These are phyloP conservation scores for Meyerozyma elateridarum DNA, from an alignment of 1,139 yeast genomes.

Conservation along the genomic window DNA sequence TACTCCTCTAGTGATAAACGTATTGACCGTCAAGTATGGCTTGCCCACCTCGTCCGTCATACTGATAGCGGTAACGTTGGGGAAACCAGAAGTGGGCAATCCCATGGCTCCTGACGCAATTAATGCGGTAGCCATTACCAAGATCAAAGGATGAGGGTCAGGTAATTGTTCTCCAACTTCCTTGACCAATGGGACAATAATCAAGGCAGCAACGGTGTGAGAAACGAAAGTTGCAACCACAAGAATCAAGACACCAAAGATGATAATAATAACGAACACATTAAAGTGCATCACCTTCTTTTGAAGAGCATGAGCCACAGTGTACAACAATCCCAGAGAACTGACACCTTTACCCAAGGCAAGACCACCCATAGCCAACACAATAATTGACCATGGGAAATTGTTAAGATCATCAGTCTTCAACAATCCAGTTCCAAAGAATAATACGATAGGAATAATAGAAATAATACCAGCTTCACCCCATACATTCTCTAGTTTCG, in stretches of 20 bases:
- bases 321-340: slow-evolving; percentile 76
- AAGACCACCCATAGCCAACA: slow-evolving; percentile 94
- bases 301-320: slow-evolving; percentile 71
- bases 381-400: slow-evolving; percentile 90
- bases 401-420: slow-evolving; percentile 86
- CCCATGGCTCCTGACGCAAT: slow-evolving; percentile 94
- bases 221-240: slow-evolving; percentile 91
- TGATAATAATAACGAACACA: slow-evolving; percentile 61
- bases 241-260: slow-evolving; percentile 74
- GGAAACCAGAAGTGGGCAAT: slow-evolving; percentile 93
- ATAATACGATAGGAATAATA: slow-evolving; percentile 72
- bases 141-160: slow-evolving; percentile 63
- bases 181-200: slow-evolving; percentile 80
- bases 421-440: slow-evolving; percentile 83
- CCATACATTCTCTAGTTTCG: slow-evolving; percentile 57
- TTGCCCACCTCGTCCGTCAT: slow-evolving; percentile 87
- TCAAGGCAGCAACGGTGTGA: slow-evolving; percentile 93
- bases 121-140: slow-evolving; percentile 81
- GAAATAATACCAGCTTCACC: slow-evolving; percentile 94
- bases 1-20: slow-evolving; percentile 82
- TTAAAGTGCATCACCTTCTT: slow-evolving; percentile 54
- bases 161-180: slow-evolving; percentile 77
- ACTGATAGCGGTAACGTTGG: slow-evolving; percentile 92
- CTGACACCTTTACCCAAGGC: slow-evolving; percentile 91
- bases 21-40: slow-evolving; percentile 76